A percentile compares a stretch with the other conserved stretches of the same genome.
Evolutionary conservation across 768 basidiomycete species (phyloP).

Genomic region (Lentinula detonsa): DNA sequence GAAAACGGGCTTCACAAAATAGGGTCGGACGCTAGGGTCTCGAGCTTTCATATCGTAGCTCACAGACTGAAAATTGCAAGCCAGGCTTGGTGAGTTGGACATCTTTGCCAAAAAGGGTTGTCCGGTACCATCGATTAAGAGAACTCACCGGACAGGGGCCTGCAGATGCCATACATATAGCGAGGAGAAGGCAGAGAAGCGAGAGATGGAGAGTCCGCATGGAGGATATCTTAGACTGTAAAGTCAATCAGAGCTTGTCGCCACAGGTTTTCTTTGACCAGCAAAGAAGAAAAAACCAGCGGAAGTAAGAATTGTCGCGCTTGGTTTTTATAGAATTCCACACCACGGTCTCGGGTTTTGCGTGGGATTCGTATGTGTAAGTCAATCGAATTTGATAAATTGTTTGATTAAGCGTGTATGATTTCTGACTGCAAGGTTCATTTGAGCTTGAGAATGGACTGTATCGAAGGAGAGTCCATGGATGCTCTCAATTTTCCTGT

Average conservation of each 20-base stretch:
- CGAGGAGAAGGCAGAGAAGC: neutral
- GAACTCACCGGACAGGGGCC: neutral
- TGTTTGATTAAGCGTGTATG: too few relatives aligned
- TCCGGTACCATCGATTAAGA: too few relatives aligned
- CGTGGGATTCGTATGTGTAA: too few relatives aligned
- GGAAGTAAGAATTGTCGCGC: too few relatives aligned
- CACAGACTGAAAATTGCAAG: neutral
- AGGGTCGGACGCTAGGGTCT: neutral
- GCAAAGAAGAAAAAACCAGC: neutral
- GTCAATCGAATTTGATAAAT: too few relatives aligned
- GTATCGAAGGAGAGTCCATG: too few relatives aligned
- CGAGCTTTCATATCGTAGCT: neutral
- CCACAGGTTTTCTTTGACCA: neutral
- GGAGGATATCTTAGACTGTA: neutral
- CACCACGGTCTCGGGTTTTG: too few relatives aligned
- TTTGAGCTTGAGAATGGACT: too few relatives aligned
- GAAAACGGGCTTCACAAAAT: neutral
- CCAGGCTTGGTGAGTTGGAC: neutral
- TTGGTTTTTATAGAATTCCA: too few relatives aligned
- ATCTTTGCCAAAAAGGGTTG: neutral
- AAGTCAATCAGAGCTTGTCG: neutral
- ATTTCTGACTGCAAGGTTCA: too few relatives aligned
- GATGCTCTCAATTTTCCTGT: too few relatives aligned
- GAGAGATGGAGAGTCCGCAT: neutral
- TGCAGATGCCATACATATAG: neutral